Evolutionary conservation across 192 early-diverging fungal species (phyloP), one percentile per base, ranked within the genome.

Genomic region (Backusella psychrophila): DNA sequence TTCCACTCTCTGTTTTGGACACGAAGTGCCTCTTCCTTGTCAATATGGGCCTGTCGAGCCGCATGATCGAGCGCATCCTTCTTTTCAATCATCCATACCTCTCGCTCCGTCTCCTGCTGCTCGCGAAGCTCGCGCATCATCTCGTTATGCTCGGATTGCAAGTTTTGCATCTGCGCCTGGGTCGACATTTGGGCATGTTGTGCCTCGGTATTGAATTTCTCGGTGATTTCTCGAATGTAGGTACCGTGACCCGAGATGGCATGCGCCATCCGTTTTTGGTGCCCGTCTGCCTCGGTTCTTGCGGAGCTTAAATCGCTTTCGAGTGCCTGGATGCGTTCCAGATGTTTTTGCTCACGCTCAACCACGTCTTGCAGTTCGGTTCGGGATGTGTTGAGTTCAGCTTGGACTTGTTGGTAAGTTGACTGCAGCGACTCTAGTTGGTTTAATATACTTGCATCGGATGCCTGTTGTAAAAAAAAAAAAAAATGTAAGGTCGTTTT

Each of bases 61-160:
- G 66, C 15, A 15, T 75, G 14, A n/a, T 75, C 74, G 1, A 67
- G 8, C 3, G 26, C 26, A 49, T 65, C 33, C 31, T 67, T 38
- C 14, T 75, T 38, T 46, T 75, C 74, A 42, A 75, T 75, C 17
- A 34, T 19, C 74, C 74, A 75, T 4, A 75, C 65, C 26, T 75
- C 63, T 17, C 44, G 66, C 44, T 75, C 74, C 0, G 15, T 66
- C 19, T 75, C 65, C 31, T 66, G 63, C n/a, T 75, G 74, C 21
- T 75, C 74, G 7, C 42, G 26, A 29, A 75, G 29, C 19, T 75
- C 74, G 6, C 74, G n/a, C 12, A 75, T 21, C 7, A 65, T 15
- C 11, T 75, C 74, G 0, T 42, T 75, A 12, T 75, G 63, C 34
- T 75, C 74, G 1, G 74, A 67, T 11, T 68, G 21, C 7, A 75